Conservation (phyloP, 2,329 filamentous ascomycete species). For the Aspergillus fumigatiaffinis region DNA sequence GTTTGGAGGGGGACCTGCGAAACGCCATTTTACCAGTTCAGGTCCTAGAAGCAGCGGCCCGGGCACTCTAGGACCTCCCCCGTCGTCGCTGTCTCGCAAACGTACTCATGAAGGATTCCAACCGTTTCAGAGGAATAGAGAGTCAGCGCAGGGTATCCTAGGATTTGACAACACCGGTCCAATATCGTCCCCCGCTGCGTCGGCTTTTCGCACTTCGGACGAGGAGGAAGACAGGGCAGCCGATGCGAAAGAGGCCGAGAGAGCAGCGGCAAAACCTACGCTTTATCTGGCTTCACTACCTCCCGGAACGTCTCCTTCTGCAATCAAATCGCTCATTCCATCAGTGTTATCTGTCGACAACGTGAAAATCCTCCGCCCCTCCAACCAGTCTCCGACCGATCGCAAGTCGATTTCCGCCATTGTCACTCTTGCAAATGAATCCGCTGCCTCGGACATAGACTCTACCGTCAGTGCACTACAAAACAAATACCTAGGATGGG, state of each 20-base stretch:
- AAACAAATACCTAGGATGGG: constrained; percentile 79
- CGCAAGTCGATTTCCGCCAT: constrained; percentile 73
- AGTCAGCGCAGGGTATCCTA: constrained; percentile 35
- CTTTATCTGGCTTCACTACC: constrained; percentile 53
- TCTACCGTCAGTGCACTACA: constrained; percentile 71
- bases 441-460: constrained; percentile 79
- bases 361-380: constrained; percentile 64
- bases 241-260: constrained; percentile 42
- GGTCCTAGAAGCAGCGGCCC: constrained; percentile 47
- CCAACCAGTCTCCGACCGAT: constrained; percentile 49
- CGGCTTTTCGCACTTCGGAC: constrained; percentile 41
- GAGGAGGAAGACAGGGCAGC: constrained; percentile 43
- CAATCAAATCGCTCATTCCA: constrained; percentile 48
- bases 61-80: constrained; percentile 45
- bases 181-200: constrained; percentile 23
- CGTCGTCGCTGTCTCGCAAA: constrained; percentile 40
- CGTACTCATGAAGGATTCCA: constrained; percentile 41
- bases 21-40: constrained; percentile 58
- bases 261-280: constrained; percentile 51
- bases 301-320: constrained; percentile 48
- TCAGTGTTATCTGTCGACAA: constrained; percentile 63
- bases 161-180: constrained; percentile 34
- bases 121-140: constrained; percentile 37
- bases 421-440: constrained; percentile 75
- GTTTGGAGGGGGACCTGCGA: constrained; percentile 43